Conservation (phyloP, 495 filamentous ascomycete species). For the Daldinia loculata region DNA sequence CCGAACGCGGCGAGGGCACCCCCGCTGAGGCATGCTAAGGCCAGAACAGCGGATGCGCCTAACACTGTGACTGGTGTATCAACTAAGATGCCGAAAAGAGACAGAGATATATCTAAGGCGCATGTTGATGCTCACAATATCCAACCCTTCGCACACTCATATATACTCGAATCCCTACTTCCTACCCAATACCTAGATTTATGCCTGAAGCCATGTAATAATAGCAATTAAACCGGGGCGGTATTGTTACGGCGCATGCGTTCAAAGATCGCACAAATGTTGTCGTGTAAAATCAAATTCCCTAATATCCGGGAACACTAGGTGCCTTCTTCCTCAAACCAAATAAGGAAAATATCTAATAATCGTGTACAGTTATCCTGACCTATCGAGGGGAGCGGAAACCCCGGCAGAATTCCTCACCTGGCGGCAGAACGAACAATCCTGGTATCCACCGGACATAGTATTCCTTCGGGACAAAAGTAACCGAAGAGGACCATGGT, state of each 20-base stretch:
- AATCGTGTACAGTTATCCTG: conserved; percentile 10
- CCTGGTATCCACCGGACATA: conserved; percentile 16
- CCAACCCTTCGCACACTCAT: too few species aligned
- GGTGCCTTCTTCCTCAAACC: not conserved
- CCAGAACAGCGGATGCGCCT: conserved; percentile 7
- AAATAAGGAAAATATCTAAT: not conserved
- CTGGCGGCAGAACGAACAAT: conserved; percentile 20
- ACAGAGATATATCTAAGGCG: too few species aligned
- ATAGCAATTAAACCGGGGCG: not conserved
- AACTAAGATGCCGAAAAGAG: not conserved
- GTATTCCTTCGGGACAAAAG: conserved; percentile 19
- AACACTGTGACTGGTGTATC: conserved; percentile 14
- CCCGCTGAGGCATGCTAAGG: conserved; percentile 4
- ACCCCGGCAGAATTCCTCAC: conserved; percentile 21
- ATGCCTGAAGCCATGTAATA: not conserved
- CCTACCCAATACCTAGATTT: too few species aligned
- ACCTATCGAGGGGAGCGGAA: conserved; percentile 22
- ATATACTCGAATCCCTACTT: too few species aligned
- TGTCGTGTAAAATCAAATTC: not conserved
- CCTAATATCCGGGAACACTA: conserved; percentile 9
- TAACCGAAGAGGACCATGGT: conserved; percentile 5
- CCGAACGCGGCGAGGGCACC: conserved; percentile 39
- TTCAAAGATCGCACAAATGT: not conserved
- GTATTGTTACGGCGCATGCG: not conserved
- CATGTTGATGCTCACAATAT: too few species aligned